A percentile compares a stretch with the other conserved stretches of the same genome.
Conservation (phyloP, 805 yeast genomes). For the Metschnikowia continentalis region DNA sequence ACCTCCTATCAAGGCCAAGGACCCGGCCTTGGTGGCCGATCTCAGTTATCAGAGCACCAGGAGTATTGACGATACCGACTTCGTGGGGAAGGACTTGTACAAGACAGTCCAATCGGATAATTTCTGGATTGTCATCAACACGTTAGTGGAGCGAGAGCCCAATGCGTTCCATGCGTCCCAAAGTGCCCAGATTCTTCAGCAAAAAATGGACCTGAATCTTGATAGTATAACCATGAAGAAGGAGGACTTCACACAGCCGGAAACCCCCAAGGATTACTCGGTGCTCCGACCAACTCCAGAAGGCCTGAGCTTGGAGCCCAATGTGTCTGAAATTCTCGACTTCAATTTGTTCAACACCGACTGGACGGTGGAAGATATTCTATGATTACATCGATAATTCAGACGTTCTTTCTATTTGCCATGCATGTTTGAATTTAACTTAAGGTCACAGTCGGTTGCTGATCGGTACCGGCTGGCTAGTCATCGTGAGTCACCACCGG, state of each 20-base stretch:
- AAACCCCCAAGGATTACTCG: slow-evolving; percentile 1
- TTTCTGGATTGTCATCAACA: slow-evolving; percentile 15
- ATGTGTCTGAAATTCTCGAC: slow-evolving; percentile 9
- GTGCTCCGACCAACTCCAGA: background rate
- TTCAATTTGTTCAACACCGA: slow-evolving; percentile 11
- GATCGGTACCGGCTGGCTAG: background rate
- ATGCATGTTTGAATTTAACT: background rate
- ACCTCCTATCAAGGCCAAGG: slow-evolving; percentile 2
- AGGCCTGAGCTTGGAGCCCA: slow-evolving; percentile 2
- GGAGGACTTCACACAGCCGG: background rate
- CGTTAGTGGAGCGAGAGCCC: slow-evolving; percentile 11
- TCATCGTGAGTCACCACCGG: background rate
- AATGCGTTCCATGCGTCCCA: slow-evolving; percentile 7
- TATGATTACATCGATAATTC: background rate
- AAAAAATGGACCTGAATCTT: background rate
- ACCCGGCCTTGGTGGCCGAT: slow-evolving; percentile 1
- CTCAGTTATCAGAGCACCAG: slow-evolving; percentile 10
- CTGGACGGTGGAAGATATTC: slow-evolving; percentile 12
- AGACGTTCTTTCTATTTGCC: background rate
- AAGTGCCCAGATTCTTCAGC: background rate
- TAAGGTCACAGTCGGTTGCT: no score
- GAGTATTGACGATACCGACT: slow-evolving; percentile 9
- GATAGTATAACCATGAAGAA: background rate
- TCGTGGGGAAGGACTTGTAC: slow-evolving; percentile 12
- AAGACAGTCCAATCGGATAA: slow-evolving; percentile 18